Evolutionary conservation across 176 grass and related monocot species (phyloP).

Genomic region (Avena atlantica): DNA sequence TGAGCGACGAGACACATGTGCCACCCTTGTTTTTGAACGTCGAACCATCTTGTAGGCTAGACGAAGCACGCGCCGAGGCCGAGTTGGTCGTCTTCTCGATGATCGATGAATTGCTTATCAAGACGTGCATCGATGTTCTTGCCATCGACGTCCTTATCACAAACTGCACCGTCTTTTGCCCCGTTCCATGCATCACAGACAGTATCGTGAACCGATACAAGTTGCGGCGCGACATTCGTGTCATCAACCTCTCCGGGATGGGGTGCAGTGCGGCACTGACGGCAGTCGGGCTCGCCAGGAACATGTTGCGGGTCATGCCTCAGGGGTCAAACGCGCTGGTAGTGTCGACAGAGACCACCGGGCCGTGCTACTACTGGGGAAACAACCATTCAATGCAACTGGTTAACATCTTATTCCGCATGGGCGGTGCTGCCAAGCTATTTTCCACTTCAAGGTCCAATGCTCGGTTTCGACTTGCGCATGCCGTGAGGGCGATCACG

Average conservation of each 20-base stretch:
- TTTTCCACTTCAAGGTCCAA: not conserved
- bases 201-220: constrained; percentile 44
- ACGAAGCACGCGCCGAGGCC: constrained; percentile 15
- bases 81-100: constrained; percentile 31
- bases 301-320: not conserved
- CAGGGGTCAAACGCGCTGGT: not conserved
- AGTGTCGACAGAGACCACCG: not conserved
- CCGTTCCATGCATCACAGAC: too few species aligned
- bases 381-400: not conserved
- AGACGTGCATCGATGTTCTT: constrained; percentile 19
- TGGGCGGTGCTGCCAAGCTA: not conserved
- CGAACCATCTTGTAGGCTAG: not conserved
- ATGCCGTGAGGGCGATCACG: not conserved
- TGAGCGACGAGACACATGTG: constrained; percentile 47
- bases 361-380: not conserved
- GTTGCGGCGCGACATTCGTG: constrained; percentile 30
- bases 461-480: not conserved
- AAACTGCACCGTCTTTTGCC: constrained; percentile 26
- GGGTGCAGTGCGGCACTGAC: not conserved
- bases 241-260: constrained; percentile 45
- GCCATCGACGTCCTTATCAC: constrained; percentile 16
- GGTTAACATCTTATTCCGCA: not conserved
- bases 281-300: not conserved
- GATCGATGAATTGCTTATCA: constrained; percentile 43
- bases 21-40: not conserved